Evolutionary conservation across 345 rosid species (phyloP).

Genomic region (Syzygium oleosum): DNA sequence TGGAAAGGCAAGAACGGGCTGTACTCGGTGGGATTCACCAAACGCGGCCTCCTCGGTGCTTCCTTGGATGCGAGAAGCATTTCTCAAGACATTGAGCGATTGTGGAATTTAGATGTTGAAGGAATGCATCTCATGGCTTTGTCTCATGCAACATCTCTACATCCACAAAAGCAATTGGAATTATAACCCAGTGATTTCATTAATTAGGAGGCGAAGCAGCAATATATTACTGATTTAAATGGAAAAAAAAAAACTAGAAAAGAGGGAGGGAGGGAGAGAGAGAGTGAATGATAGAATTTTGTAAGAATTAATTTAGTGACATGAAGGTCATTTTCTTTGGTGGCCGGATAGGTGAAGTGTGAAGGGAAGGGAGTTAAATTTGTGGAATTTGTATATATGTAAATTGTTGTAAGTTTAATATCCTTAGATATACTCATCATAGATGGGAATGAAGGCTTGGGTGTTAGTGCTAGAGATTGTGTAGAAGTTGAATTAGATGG

Average conservation of each 20-base stretch:
- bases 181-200: neutral
- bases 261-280: neutral
- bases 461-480: neutral
- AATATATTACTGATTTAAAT: neutral
- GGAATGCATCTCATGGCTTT: neutral
- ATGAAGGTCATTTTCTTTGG: neutral
- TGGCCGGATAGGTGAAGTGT: neutral
- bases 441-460: neutral
- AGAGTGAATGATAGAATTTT: neutral
- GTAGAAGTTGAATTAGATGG: neutral
- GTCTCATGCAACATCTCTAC: neutral
- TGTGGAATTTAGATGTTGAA: conserved; percentile 19
- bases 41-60: conserved; percentile 76
- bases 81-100: conserved; percentile 46
- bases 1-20: conserved; percentile 83
- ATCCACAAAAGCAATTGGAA: neutral
- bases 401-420: neutral
- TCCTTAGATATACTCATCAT: neutral
- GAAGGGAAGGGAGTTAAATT: neutral
- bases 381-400: neutral
- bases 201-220: neutral
- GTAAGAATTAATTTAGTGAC: neutral
- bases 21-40: conserved; percentile 75
- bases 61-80: conserved; percentile 59
- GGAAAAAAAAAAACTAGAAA: neutral